Percentiles rank a stretch among this genome's conserved stretches.
Conservation (phyloP, 371 early-diverging fungal genomes). For the Mucor ambiguus region DNA sequence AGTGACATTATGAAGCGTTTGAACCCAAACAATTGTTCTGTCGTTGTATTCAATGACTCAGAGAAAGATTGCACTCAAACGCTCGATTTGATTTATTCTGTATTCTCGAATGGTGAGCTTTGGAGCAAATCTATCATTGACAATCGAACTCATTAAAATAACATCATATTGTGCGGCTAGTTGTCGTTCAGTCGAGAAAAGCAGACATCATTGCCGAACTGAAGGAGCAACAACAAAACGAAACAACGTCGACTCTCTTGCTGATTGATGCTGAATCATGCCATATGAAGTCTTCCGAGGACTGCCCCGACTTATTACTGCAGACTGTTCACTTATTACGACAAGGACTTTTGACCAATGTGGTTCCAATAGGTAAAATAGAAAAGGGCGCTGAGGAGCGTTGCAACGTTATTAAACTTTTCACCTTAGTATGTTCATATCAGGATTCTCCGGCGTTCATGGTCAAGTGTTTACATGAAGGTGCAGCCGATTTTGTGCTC, state of each 20-base stretch:
- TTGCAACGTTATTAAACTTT: neutral
- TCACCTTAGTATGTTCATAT: conserved; percentile 31
- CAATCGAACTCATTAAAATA: neutral
- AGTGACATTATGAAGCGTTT: conserved; percentile 19
- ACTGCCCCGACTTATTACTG: conserved; percentile 25
- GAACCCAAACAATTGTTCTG: conserved; percentile 23
- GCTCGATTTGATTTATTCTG: conserved; percentile 12
- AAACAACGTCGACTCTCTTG: conserved; percentile 18
- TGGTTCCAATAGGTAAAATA: conserved; percentile 25
- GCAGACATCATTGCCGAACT: conserved; percentile 15
- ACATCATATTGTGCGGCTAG: conserved; percentile 4
- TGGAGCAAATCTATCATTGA: neutral
- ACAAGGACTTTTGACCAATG: conserved; percentile 14
- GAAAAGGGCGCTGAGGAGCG: neutral
- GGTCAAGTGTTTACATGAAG: conserved; percentile 49
- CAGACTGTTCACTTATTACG: conserved; percentile 16
- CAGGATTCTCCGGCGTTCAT: conserved; percentile 42
- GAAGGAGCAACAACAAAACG: conserved; percentile 9
- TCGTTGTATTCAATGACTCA: conserved; percentile 22
- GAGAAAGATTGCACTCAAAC: conserved; percentile 4
- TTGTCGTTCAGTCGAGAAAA: conserved; percentile 15
- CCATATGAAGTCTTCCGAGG: neutral
- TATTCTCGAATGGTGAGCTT: conserved; percentile 19
- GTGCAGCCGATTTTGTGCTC: conserved; percentile 60
- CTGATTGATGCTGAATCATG: conserved; percentile 28